These are phyloP conservation scores for Teunomyces tritomae DNA, from an alignment of 805 yeast genomes.

Conservation along the genomic window DNA sequence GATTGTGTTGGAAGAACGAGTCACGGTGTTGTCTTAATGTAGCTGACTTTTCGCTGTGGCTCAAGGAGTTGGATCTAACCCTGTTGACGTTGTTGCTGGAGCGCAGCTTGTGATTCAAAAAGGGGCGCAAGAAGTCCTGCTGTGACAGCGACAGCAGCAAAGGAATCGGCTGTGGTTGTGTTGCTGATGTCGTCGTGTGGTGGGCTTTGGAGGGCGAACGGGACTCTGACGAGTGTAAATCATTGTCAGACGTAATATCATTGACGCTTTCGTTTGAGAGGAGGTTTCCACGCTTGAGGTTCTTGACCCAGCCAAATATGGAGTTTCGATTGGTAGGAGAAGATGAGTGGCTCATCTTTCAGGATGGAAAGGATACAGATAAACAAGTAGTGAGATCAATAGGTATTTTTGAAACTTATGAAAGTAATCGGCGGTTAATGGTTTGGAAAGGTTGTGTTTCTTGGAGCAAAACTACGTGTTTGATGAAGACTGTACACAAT, in stretches of 20 bases:
- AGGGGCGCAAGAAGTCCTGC: constrained; percentile 40
- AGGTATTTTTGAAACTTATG: background rate
- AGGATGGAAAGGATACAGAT: background rate
- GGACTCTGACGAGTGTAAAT: constrained; percentile 14
- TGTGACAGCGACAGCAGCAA: constrained; percentile 8
- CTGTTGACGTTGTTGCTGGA: constrained; percentile 47
- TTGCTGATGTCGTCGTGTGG: background rate
- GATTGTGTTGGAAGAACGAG: constrained; percentile 45
- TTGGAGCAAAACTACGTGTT: background rate
- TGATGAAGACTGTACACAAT: background rate
- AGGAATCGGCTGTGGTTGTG: constrained; percentile 2
- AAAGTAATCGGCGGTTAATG: background rate
- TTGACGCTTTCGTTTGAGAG: constrained; percentile 38
- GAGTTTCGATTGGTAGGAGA: constrained; percentile 39
- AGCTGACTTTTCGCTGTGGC: constrained; percentile 26
- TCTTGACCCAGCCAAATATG: constrained; percentile 46
- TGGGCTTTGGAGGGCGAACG: constrained; percentile 13
- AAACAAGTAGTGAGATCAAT: background rate
- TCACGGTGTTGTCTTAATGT: constrained; percentile 49
- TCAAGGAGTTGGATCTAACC: constrained; percentile 36
- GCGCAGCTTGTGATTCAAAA: constrained; percentile 48
- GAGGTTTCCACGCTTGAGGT: constrained; percentile 35
- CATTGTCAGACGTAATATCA: constrained; percentile 24
- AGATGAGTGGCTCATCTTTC: constrained; percentile 34
- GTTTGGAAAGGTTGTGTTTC: background rate